A percentile compares a stretch with the other conserved stretches of the same genome.
Conservation (phyloP, 2,329 filamentous ascomycete species). For the Xylaria sp. region DNA sequence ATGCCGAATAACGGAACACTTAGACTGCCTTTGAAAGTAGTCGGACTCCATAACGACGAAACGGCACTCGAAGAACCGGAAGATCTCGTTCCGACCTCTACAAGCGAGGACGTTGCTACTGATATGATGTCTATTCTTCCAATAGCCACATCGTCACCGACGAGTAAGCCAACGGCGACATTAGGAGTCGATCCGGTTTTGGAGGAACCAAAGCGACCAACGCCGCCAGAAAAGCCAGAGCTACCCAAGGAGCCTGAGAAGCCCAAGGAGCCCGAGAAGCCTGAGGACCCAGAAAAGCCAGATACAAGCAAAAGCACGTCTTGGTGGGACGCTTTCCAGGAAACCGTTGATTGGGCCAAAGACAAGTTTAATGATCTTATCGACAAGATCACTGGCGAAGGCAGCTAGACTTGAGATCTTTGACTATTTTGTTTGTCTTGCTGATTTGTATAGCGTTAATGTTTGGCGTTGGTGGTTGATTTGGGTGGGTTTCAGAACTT, state of each 20-base stretch:
- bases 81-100: conserved; percentile 41
- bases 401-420: conserved; percentile 19
- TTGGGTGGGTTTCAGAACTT: conserved; percentile 6
- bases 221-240: conserved; percentile 23
- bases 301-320: conserved; percentile 26
- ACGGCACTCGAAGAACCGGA: conserved; percentile 42
- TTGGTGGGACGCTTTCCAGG: conserved; percentile 41
- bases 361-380: conserved; percentile 42
- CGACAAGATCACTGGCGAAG: conserved; percentile 36
- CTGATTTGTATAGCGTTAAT: conserved; percentile 15
- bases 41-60: conserved; percentile 67
- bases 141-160: conserved; percentile 28
- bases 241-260: conserved; percentile 8
- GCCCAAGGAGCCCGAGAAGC: conserved; percentile 32
- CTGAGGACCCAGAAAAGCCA: conserved; percentile 12
- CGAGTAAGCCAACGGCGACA: conserved; percentile 26
- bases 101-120: conserved; percentile 28
- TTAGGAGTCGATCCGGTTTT: conserved; percentile 21
- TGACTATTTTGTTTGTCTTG: conserved; percentile 10
- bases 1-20: conserved; percentile 89
- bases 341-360: conserved; percentile 44
- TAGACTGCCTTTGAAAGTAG: conserved; percentile 72
- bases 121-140: conserved; percentile 39
- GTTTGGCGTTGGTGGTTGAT: conserved; percentile 21
- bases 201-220: conserved; percentile 18